Conservation (phyloP, 495 filamentous ascomycete genomes). For the Penicillium ucsense region DNA sequence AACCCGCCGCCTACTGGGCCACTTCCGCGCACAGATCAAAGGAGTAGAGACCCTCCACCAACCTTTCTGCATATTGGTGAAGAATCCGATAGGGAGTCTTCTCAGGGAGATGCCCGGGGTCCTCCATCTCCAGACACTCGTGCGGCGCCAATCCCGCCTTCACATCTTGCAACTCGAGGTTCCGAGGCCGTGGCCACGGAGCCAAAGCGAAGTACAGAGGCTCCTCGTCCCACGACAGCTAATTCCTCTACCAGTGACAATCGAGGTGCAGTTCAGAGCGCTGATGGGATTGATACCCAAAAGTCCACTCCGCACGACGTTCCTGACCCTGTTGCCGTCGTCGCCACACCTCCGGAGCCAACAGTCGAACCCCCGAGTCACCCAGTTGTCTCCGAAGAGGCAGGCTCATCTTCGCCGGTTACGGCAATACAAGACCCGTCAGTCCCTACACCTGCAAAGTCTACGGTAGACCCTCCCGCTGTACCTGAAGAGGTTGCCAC, state of each 20-base stretch:
- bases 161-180: conserved; percentile 6
- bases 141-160: conserved; percentile 1
- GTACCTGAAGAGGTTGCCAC: conserved; percentile 6
- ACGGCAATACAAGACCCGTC: too few species aligned
- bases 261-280: conserved; percentile 11
- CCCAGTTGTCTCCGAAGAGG: not conserved
- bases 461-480: conserved; percentile 9
- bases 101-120: conserved; percentile 7
- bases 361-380: too few species aligned
- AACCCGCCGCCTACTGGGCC: conserved; percentile 16
- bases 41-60: conserved; percentile 15
- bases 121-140: not conserved
- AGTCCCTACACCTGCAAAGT: too few species aligned
- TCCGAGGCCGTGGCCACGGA: conserved; percentile 13
- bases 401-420: conserved; percentile 2
- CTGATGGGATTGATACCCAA: conserved; percentile 15
- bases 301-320: conserved; percentile 19
- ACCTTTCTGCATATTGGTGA: conserved; percentile 12
- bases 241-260: conserved; percentile 17
- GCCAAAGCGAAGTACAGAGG: conserved; percentile 20
- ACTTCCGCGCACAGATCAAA: conserved; percentile 15
- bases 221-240: conserved; percentile 22
- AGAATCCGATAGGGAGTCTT: conserved; percentile 6
- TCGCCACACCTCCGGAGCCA: not conserved
- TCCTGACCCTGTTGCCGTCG: conserved; percentile 8